These are phyloP conservation scores for Fraxinus platypoda DNA, from an alignment of 305 asterid species.

Conservation along the genomic window DNA sequence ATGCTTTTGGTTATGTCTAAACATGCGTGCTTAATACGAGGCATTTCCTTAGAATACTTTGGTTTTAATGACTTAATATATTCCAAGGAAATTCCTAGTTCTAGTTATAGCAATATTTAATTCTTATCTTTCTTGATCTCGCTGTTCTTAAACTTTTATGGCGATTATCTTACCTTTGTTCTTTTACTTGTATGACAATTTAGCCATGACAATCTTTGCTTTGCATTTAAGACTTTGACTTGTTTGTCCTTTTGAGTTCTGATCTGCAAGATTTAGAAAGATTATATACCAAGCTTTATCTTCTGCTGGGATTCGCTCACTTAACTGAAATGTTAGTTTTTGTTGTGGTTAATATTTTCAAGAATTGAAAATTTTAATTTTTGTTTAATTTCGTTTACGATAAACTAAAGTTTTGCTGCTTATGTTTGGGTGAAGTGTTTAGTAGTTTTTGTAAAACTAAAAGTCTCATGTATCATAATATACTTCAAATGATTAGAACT, in stretches of 20 bases:
- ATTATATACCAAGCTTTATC: background rate
- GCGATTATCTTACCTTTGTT: background rate
- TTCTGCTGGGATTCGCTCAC: background rate
- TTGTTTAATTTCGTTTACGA: background rate
- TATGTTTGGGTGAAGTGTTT: background rate
- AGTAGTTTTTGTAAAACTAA: background rate
- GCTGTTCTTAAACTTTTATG: background rate
- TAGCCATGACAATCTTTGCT: background rate
- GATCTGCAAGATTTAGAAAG: background rate
- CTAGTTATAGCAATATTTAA: background rate
- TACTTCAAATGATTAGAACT: background rate
- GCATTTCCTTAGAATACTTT: background rate
- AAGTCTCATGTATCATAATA: background rate
- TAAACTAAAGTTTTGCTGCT: background rate
- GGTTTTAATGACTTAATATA: background rate
- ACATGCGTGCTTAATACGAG: background rate
- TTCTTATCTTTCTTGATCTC: background rate
- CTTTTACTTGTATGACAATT: background rate
- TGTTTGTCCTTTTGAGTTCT: background rate
- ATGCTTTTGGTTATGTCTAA: background rate
- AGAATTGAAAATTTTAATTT: background rate
- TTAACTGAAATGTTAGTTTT: background rate
- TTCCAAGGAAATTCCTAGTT: background rate
- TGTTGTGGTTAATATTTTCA: background rate
- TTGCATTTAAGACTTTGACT: background rate